Evolutionary conservation across 768 basidiomycete genomes (phyloP).

Genomic region (Hygrocybe punicea): DNA sequence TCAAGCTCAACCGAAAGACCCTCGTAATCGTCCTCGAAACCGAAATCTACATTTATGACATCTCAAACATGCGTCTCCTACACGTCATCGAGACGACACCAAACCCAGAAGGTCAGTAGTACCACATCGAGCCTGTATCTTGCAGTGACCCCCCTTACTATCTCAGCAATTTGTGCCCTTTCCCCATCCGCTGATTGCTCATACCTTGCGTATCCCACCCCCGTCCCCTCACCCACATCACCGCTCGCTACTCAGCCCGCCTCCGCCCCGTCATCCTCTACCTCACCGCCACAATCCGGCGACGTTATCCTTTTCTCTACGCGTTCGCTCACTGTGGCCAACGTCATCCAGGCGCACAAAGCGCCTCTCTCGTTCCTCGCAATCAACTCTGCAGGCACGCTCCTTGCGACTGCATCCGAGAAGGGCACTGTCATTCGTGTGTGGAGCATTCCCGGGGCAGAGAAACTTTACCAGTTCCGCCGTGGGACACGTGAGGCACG

Average conservation of each 20-base stretch:
- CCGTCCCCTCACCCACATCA: constrained; percentile 77
- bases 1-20: constrained; percentile 95
- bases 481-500: constrained; percentile 81
- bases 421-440: constrained; percentile 98
- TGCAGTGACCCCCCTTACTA: background rate
- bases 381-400: constrained; percentile 80
- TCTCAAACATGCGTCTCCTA: constrained; percentile 94
- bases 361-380: constrained; percentile 83
- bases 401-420: constrained; percentile 90
- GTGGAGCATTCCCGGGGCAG: constrained; percentile 84
- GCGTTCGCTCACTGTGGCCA: constrained; percentile 83
- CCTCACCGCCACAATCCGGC: constrained; percentile 51
- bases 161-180: constrained; percentile 84
- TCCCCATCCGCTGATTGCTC: constrained; percentile 91
- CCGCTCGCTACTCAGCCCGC: constrained; percentile 44
- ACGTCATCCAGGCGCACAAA: constrained; percentile 97
- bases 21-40: constrained; percentile 93
- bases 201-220: constrained; percentile 95
- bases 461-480: constrained; percentile 94
- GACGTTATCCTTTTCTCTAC: constrained; percentile 96
- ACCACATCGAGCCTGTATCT: background rate
- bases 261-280: constrained; percentile 35
- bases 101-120: constrained; percentile 80
- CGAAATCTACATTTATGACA: constrained; percentile 99
- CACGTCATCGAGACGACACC: constrained; percentile 97